These are phyloP conservation scores for Articulospora tetracladia DNA, from an alignment of 495 filamentous ascomycete species.

Conservation along the genomic window DNA sequence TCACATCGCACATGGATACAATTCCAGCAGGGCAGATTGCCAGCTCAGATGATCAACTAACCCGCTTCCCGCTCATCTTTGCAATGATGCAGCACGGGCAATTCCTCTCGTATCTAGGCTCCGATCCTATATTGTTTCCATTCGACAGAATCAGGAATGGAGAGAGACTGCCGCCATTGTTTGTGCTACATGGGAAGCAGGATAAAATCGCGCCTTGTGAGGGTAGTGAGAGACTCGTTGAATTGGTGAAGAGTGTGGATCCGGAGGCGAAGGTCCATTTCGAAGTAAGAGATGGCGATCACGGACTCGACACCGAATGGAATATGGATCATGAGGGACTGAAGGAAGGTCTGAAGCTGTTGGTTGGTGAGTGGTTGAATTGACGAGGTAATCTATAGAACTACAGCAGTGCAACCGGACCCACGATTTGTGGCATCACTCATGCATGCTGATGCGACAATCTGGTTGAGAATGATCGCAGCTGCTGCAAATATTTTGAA, in stretches of 20 bases:
- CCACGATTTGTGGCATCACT: too few relatives aligned
- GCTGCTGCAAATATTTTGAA: too few relatives aligned
- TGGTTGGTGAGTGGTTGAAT: not conserved
- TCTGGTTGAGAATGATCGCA: too few relatives aligned
- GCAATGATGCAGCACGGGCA: not conserved
- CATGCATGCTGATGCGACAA: too few relatives aligned
- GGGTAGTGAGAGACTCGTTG: not conserved
- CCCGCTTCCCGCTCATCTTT: not conserved
- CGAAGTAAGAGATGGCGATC: not conserved
- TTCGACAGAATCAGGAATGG: not conserved
- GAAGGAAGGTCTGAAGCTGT: not conserved
- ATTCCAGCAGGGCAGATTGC: not conserved
- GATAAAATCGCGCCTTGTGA: not conserved
- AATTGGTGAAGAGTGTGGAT: not conserved
- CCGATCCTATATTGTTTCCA: not conserved
- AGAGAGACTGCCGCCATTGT: not conserved
- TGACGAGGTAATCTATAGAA: not conserved
- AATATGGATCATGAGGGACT: not conserved
- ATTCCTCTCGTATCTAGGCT: not conserved
- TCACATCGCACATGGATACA: not conserved
- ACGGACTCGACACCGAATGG: not conserved
- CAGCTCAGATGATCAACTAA: not conserved
- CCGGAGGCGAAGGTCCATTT: not conserved
- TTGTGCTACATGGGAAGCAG: not conserved
- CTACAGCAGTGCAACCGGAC: too few relatives aligned